These are phyloP conservation scores for Trypanosoma cruzi DNA, from an alignment of 208 protist species.

Conservation along the genomic window DNA sequence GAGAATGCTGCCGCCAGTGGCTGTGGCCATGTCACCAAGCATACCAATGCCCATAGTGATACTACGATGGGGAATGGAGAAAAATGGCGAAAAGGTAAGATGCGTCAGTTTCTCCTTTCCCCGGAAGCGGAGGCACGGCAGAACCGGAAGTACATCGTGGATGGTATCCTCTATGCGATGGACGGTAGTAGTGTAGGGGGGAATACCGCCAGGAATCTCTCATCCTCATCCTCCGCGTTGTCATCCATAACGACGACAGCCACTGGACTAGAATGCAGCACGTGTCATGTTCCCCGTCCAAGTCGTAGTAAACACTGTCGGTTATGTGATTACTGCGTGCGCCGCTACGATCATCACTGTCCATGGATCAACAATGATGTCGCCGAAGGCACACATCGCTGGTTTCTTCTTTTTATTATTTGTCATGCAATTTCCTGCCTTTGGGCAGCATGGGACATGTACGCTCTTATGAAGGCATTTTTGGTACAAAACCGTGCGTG, in stretches of 20 bases:
- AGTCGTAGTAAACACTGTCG: slow-evolving; percentile 95
- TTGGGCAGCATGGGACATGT: slow-evolving; percentile 78
- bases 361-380: slow-evolving; percentile 98
- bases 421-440: slow-evolving; percentile 81
- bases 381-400: slow-evolving; percentile 93
- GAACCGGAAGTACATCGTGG: slow-evolving; percentile 73
- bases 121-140: slow-evolving; percentile 56
- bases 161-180: slow-evolving; percentile 75
- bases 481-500: slow-evolving; percentile 48
- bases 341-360: slow-evolving; percentile 97
- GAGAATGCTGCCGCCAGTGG: neutral
- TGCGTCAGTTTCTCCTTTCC: slow-evolving; percentile 30
- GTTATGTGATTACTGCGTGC: slow-evolving; percentile 92
- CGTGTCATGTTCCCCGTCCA: slow-evolving; percentile 80
- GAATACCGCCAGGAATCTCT: neutral
- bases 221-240: neutral
- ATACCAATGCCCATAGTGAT: neutral
- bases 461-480: slow-evolving; percentile 54
- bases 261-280: slow-evolving; percentile 55
- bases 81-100: neutral
- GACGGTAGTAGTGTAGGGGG: slow-evolving; percentile 13
- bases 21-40: neutral
- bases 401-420: slow-evolving; percentile 91
- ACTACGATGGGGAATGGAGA: neutral
- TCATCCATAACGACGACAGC: slow-evolving; percentile 20